Base-by-base conservation (phyloP, 257 asterid species). In the Fraxinus excelsior region DNA sequence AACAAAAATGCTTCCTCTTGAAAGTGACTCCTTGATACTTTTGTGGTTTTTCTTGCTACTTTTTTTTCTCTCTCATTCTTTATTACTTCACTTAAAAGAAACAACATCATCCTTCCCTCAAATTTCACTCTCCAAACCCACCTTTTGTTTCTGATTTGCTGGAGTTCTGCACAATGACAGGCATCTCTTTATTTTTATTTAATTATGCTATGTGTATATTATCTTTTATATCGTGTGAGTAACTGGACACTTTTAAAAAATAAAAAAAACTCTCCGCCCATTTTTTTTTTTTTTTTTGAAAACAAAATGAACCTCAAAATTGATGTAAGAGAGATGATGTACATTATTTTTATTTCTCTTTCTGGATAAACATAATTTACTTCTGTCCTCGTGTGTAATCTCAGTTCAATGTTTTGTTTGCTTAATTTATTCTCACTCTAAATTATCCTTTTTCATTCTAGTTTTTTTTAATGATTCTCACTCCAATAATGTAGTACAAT, bases 31-130 rank as follows among this genome's bases (percentile, higher is more conserved):
- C 58, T 78, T 85, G 56, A 87, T 81, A 69, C 92, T 77, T 86
- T 91, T 84, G 71, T 82, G 80, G 80, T 78, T 74, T 85, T 70
- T 81, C 70, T 83, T 32, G 77, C 78, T 56, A 62, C 79, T 78
- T 46, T 77, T 71, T 78, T 23, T 5, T 58, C 88, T 74, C 84
- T 78, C 82, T 44, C 79, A 77, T 42, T 79, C 82, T 89, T 82
- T 80, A 82, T 80, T 85, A 89, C 89, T 85, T 87, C 89, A 77
- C 93, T 84, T 79, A 80, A 89, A 88, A 87, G 93, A 85, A 84
- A 84, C 87, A 89, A 80, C 84, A 85, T 42, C 74, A 76, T 10
- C 72, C 74, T 71, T 70, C 78, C 79, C 70, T 71, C 35, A 81
- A 73, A 71, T 79, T 83, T 87, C 86, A 76, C 71, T 75, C 84